Evolutionary conservation across 2,329 filamentous ascomycete species (phyloP), one percentile per base, ranked within the genome.

Genomic region (Ceratocystis cacaofunesta): DNA sequence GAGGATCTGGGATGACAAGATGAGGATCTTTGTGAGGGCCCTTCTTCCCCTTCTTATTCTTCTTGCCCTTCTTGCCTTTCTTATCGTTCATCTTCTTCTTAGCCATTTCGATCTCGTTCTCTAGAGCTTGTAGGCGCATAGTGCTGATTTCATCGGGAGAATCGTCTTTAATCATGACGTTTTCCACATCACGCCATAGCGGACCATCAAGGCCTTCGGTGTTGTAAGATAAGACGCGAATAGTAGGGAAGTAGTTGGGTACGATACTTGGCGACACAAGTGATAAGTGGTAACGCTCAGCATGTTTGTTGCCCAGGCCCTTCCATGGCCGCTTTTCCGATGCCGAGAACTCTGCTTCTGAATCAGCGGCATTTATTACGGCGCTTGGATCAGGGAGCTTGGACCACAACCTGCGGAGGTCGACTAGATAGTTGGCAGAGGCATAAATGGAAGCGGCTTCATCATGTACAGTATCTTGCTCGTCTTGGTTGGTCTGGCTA

Each of bases 211-310:
- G 73, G 0, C 90, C 90, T 0, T 80, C 89, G 65, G 90, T 90
- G 73, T 99, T 97, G 78, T 97, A 99, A 72, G 96, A 90, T 69
- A 92, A 79, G n/a, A 99, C 82, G n/a, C 92, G 84, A 41, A 96
- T 75, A 0, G 89, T 91, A 0, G 92, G 94, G 69, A 92, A 94
- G 74, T 90, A 95, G 72, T 94, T 96, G 5, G 92, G 94, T 7
- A 97, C 89, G 46, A 99, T 79, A 72, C 92, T 97, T 0, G 92
- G 89, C 60, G 87, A 84, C 65, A 97, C 86, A 30, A 94, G 78
- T 0, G 89, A 86, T 5, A 95, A 75, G 64, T 91, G 87, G 73
- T 90, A 99, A 63, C 91, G 83, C 75, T 99, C 91, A 2, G 85
- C 91, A 76, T 85, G 95, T 68, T 83, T 82, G 3, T 92, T 92